Base-by-base conservation (phyloP, 2,329 filamentous ascomycete genomes). In the Aplosporella prunicola region DNA sequence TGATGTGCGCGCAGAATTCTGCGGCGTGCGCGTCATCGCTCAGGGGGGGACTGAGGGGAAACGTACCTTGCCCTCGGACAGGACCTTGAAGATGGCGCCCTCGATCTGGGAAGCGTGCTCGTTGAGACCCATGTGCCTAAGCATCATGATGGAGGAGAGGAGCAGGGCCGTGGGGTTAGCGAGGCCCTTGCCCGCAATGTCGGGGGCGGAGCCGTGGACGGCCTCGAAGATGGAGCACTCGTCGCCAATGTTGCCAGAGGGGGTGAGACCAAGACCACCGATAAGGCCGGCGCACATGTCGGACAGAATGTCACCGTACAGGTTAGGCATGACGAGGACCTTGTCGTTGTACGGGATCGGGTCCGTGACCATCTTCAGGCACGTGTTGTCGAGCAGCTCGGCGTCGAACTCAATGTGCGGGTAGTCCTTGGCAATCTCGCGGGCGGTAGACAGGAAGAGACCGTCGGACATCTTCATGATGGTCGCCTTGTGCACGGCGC, bases 401-500 rank as follows among this genome's bases (percentile, higher is more conserved):
- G 85, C 85, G 60, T 96, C 89, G 62, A 98, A 96, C 69, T 95
- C 84, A 57, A 98, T 85, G 53, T 80, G 73, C 47, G 91, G 91
- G 77, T 84, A 98, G 61, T 96, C 88, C 78, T 93, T 93, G 64
- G 86, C 74, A 50, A 98, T 78, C 45, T 91, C 76, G 51, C 79
- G 72, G 52, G 82, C 91, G 45, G 82, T 86, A 65, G 76, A 83
- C 52, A 98, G 76, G 80, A 98, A 98, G 45, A 98, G 84, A 69
- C 91, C 91, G 64, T 98, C 91, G 61, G 82, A 89, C 85, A 95
- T 93, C 80, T 98, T 98, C 91, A 98, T 98, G 72, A 98, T 98
- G 60, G 91, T 96, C 63, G 91, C 91, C 78, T 98, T 98, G 82
- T 98, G 91, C 47, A 96, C 88, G 43, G 87, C 89, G 58, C 88